Conservation (phyloP, 1,284 basidiomycete species). For the Boletellus sp. region DNA sequence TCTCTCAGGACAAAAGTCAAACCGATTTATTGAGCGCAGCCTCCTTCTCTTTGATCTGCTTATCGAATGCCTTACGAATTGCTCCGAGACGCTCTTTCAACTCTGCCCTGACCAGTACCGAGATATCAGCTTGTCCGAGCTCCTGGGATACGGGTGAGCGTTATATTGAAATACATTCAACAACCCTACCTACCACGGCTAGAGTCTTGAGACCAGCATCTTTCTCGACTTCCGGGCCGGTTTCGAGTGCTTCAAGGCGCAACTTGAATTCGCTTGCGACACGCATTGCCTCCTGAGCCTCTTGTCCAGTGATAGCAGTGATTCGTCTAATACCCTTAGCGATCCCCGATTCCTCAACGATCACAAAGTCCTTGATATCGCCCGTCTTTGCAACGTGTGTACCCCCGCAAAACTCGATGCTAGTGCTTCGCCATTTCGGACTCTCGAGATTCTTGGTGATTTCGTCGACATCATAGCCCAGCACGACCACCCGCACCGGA, state of each 20-base stretch:
- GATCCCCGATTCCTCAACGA: slow-evolving; percentile 94
- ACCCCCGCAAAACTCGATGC: slow-evolving; percentile 97
- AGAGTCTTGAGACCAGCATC: slow-evolving; percentile 84
- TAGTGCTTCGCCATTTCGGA: slow-evolving; percentile 86
- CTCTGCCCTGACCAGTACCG: slow-evolving; percentile 77
- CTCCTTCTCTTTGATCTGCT: slow-evolving; percentile 81
- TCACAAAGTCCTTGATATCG: slow-evolving; percentile 93
- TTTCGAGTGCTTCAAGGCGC: slow-evolving; percentile 66
- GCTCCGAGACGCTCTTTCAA: slow-evolving; percentile 73
- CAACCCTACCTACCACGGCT: slow-evolving; percentile 56
- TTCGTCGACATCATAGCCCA: slow-evolving; percentile 86
- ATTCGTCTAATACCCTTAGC: slow-evolving; percentile 97
- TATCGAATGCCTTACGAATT: slow-evolving; percentile 83
- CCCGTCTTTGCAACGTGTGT: slow-evolving; percentile 95
- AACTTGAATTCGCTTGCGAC: slow-evolving; percentile 64
- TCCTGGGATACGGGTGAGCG: slow-evolving; percentile 49
- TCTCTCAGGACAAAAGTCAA: slow-evolving; percentile 17
- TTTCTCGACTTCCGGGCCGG: slow-evolving; percentile 73
- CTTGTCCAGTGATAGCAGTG: slow-evolving; percentile 91
- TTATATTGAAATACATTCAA: neutral
- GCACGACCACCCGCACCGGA: slow-evolving; percentile 91
- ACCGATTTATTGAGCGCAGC: slow-evolving; percentile 79
- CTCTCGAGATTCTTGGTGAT: slow-evolving; percentile 84
- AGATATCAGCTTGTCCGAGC: slow-evolving; percentile 88
- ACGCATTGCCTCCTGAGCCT: slow-evolving; percentile 80